Evolutionary conservation across 1,284 basidiomycete genomes (phyloP).

Genomic region (Leccinum fuscescens): DNA sequence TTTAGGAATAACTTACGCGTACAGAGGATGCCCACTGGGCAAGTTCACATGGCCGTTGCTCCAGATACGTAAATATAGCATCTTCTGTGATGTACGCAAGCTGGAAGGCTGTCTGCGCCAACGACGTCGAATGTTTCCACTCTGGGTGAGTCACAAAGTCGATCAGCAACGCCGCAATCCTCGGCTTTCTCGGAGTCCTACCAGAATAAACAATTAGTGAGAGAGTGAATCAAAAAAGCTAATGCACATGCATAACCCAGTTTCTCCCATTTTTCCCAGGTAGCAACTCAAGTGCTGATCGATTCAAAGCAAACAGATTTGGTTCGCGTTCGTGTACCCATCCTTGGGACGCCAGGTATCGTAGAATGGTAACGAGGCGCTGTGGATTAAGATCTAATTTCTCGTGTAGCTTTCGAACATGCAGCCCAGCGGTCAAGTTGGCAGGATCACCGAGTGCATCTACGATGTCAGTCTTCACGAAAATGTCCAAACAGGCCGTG

Average conservation of each 20-base stretch:
- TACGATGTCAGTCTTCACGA: slow-evolving; percentile 23
- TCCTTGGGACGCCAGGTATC: no score
- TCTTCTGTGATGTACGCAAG: slow-evolving; percentile 21
- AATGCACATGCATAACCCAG: slow-evolving; percentile 15
- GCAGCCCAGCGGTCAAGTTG: slow-evolving; percentile 8
- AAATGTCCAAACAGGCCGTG: slow-evolving; percentile 25
- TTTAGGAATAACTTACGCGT: slow-evolving; percentile 1
- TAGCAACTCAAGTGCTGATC: slow-evolving; percentile 3
- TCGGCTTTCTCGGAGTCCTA: slow-evolving; percentile 26
- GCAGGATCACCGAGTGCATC: slow-evolving; percentile 19
- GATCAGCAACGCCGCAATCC: slow-evolving; percentile 17
- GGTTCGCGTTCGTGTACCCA: no score
- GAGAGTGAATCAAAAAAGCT: neutral
- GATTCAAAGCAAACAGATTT: no score
- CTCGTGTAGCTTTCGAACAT: slow-evolving; percentile 17
- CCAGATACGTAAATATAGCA: slow-evolving; percentile 18
- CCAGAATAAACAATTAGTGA: neutral
- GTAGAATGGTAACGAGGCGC: no score
- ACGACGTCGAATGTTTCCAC: slow-evolving; percentile 24
- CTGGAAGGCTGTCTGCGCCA: slow-evolving; percentile 26
- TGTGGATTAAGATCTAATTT: neutral
- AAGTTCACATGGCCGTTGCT: slow-evolving; percentile 1
- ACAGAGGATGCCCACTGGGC: slow-evolving; percentile 10
- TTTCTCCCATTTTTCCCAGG: slow-evolving; percentile 22
- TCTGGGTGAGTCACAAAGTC: slow-evolving; percentile 23